phyloP scores from a whole-genome alignment of 148 eudicot species.

The Diospyros kaki region DNA sequence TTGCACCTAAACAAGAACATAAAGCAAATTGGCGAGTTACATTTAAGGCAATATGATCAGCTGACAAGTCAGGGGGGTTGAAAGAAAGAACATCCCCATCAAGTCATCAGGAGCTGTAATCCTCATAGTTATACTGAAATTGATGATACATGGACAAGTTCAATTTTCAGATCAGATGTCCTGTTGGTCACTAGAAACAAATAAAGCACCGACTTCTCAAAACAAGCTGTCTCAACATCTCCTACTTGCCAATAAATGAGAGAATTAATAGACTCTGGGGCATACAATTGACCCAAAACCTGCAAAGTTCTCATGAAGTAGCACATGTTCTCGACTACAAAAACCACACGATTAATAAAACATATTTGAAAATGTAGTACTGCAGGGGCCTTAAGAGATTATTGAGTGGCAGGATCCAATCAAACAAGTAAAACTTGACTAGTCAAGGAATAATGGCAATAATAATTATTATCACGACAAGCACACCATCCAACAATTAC shows the following conservation, averaged over 20 bases:
- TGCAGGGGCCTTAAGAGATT: not conserved
- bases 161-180: not conserved
- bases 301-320: slow-evolving; percentile 77
- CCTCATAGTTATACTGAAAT: not conserved
- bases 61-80: not conserved
- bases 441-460: not conserved
- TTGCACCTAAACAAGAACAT: no score
- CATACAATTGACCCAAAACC: slow-evolving; percentile 13
- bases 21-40: no score
- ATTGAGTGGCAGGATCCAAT: not conserved
- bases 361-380: not conserved
- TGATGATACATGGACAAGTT: not conserved
- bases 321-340: slow-evolving; percentile 89
- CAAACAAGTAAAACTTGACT: not conserved
- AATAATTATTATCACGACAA: not conserved
- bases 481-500: not conserved
- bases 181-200: not conserved
- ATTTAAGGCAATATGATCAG: no score
- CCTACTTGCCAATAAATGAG: not conserved
- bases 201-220: not conserved
- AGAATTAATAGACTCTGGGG: not conserved
- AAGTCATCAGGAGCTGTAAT: not conserved
- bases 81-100: not conserved
- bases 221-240: not conserved
- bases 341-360: slow-evolving; percentile 10